These are phyloP conservation scores for Xylariaceae sp. DNA, from an alignment of 2,329 filamentous ascomycete species.

Conservation along the genomic window DNA sequence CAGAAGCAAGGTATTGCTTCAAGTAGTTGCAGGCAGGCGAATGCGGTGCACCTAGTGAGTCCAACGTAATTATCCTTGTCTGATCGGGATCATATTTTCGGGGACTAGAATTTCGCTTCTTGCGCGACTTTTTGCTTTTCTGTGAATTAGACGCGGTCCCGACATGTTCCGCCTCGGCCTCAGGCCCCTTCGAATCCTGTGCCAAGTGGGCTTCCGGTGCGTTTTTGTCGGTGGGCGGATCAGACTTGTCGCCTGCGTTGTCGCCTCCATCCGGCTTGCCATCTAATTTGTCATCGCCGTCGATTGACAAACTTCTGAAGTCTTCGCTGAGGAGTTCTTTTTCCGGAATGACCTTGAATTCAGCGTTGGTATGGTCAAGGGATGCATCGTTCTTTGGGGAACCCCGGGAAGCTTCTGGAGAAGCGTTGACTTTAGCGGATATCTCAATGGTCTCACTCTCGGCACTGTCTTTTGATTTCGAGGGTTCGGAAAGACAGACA, in stretches of 20 bases:
- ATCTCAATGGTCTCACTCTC: slow-evolving; percentile 13
- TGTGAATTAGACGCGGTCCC: slow-evolving; percentile 14
- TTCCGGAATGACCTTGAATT: neutral
- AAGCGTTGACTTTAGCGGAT: slow-evolving; percentile 6
- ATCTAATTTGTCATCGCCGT: slow-evolving; percentile 13
- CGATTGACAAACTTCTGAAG: slow-evolving; percentile 30
- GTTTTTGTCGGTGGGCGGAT: neutral
- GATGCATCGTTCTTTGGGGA: neutral
- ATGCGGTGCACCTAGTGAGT: slow-evolving; percentile 70
- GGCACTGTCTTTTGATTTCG: neutral
- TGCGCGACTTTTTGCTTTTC: slow-evolving; percentile 29
- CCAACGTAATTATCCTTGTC: slow-evolving; percentile 76
- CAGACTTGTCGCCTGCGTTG: slow-evolving; percentile 8
- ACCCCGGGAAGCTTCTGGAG: neutral
- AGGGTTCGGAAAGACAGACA: slow-evolving; percentile 29
- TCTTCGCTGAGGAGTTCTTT: slow-evolving; percentile 21
- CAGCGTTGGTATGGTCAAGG: neutral
- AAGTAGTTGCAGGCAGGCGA: slow-evolving; percentile 60
- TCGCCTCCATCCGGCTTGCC: slow-evolving; percentile 19
- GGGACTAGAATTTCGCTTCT: slow-evolving; percentile 30
- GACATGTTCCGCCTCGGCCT: slow-evolving; percentile 16
- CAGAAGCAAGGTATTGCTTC: slow-evolving; percentile 70
- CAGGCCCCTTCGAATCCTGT: slow-evolving; percentile 13
- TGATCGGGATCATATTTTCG: slow-evolving; percentile 46
- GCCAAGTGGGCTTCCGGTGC: slow-evolving; percentile 15